Evolutionary conservation across 2,329 filamentous ascomycete species (phyloP).

Genomic region (Sordariomycetes sp.): DNA sequence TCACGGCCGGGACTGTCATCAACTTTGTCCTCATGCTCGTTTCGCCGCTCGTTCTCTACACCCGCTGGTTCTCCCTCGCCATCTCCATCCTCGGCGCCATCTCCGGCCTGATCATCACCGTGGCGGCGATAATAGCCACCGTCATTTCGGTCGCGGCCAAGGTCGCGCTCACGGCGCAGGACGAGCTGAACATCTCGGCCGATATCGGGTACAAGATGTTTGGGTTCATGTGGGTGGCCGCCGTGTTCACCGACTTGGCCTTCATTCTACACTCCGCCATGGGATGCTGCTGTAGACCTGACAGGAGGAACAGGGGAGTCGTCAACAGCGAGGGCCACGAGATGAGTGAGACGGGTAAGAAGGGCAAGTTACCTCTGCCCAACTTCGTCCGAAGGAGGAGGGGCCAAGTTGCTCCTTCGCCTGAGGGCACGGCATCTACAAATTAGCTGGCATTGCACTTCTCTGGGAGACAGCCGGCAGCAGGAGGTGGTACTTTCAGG

Average conservation of each 20-base stretch:
- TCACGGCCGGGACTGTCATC: conserved; percentile 62
- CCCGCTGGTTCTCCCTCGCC: conserved; percentile 57
- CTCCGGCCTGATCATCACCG: conserved; percentile 56
- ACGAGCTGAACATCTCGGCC: conserved; percentile 67
- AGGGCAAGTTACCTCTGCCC: conserved; percentile 11
- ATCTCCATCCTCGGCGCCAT: conserved; percentile 60
- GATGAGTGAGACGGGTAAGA: conserved; percentile 10
- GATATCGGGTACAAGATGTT: conserved; percentile 67
- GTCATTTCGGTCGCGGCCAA: conserved; percentile 77
- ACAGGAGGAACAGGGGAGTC: too few species aligned
- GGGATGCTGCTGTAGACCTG: conserved; percentile 60
- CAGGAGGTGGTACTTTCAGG: too few species aligned
- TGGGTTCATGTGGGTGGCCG: conserved; percentile 82
- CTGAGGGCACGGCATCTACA: too few species aligned
- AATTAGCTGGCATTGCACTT: too few species aligned
- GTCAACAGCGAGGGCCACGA: not conserved
- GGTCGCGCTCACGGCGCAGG: conserved; percentile 62
- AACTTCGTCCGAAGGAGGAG: conserved; percentile 18
- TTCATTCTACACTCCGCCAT: conserved; percentile 67
- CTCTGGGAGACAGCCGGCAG: too few species aligned
- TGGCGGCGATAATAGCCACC: conserved; percentile 67
- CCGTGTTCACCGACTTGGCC: conserved; percentile 55
- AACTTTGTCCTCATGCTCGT: conserved; percentile 65
- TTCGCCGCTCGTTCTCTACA: conserved; percentile 44
- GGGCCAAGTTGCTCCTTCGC: too few species aligned